A percentile compares a stretch with the other conserved stretches of the same genome.
Conservation (phyloP, 371 early-diverging fungal genomes). For the Gilbertella persicaria region DNA sequence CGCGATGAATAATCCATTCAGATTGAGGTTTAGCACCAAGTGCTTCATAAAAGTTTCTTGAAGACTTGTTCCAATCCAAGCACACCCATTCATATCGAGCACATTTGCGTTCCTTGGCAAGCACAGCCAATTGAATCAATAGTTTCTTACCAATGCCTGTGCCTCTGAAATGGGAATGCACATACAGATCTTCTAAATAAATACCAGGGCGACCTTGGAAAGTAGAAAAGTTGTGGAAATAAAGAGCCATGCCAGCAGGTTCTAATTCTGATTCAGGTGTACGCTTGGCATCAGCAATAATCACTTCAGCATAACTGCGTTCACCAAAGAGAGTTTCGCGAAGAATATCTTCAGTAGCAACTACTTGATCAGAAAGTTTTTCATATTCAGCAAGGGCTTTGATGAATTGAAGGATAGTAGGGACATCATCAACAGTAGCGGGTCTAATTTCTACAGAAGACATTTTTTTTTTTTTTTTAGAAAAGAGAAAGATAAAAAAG, state of each 20-base stretch:
- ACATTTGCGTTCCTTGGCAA: conserved; percentile 67
- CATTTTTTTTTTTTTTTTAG: conserved; percentile 9
- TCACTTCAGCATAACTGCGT: conserved; percentile 67
- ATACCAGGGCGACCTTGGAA: conserved; percentile 76
- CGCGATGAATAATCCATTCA: conserved; percentile 74
- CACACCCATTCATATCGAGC: conserved; percentile 77
- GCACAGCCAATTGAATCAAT: conserved; percentile 65
- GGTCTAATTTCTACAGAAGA: conserved; percentile 47
- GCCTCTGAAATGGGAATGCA: conserved; percentile 66
- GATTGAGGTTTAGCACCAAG: conserved; percentile 62
- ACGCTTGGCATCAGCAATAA: conserved; percentile 58
- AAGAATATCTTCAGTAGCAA: conserved; percentile 70
- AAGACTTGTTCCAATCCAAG: conserved; percentile 21
- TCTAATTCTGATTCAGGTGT: conserved; percentile 25
- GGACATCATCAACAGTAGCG: conserved; percentile 64
- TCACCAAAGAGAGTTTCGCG: conserved; percentile 64
- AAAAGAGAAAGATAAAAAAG: not conserved
- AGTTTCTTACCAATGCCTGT: conserved; percentile 73
- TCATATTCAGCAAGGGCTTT: conserved; percentile 78
- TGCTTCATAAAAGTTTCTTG: conserved; percentile 53
- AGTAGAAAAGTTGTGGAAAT: conserved; percentile 82
- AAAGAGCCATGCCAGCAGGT: conserved; percentile 80
- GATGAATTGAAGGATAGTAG: conserved; percentile 70
- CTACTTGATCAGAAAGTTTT: conserved; percentile 68
- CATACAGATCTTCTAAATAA: conserved; percentile 84